These are phyloP conservation scores for Alternaria consortialis DNA, from an alignment of 2,329 filamentous ascomycete species.

Conservation along the genomic window DNA sequence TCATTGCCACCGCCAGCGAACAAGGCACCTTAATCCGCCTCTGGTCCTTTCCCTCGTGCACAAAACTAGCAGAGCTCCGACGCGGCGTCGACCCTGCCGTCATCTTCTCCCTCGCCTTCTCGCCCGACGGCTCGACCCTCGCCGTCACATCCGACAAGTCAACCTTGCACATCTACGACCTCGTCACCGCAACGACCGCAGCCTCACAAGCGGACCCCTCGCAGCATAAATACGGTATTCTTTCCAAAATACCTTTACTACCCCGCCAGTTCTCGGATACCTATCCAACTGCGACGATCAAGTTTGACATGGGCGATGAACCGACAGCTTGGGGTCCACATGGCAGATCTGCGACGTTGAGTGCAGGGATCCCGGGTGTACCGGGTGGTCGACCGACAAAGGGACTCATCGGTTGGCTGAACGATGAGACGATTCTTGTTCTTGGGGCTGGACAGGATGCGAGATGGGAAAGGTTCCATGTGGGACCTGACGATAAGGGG, in stretches of 20 bases:
- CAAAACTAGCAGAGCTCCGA: conserved; percentile 82
- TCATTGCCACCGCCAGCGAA: conserved; percentile 90
- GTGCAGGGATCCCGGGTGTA: conserved; percentile 61
- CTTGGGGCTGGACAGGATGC: conserved; percentile 82
- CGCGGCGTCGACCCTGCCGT: conserved; percentile 88
- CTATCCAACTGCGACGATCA: conserved; percentile 82
- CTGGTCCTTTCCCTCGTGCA: conserved; percentile 81
- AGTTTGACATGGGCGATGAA: conserved; percentile 87
- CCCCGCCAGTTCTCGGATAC: conserved; percentile 88
- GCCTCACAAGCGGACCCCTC: conserved; percentile 27
- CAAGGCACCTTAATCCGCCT: conserved; percentile 90
- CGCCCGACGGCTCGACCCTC: conserved; percentile 78
- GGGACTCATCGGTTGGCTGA: conserved; percentile 85
- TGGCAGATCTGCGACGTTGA: conserved; percentile 47
- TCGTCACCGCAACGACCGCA: conserved; percentile 58
- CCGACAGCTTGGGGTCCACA: conserved; percentile 47
- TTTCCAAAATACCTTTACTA: conserved; percentile 83
- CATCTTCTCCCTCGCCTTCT: conserved; percentile 89
- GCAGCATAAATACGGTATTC: conserved; percentile 77
- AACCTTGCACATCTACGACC: conserved; percentile 92
- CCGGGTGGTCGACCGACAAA: conserved; percentile 72
- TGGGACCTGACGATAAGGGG: conserved; percentile 66
- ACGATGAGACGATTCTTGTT: conserved; percentile 76
- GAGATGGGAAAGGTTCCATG: conserved; percentile 82
- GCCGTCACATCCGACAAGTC: conserved; percentile 97